Evolutionary conservation across 2,329 filamentous ascomycete genomes (phyloP).

Genomic region (Xylariomycetidae sp.): DNA sequence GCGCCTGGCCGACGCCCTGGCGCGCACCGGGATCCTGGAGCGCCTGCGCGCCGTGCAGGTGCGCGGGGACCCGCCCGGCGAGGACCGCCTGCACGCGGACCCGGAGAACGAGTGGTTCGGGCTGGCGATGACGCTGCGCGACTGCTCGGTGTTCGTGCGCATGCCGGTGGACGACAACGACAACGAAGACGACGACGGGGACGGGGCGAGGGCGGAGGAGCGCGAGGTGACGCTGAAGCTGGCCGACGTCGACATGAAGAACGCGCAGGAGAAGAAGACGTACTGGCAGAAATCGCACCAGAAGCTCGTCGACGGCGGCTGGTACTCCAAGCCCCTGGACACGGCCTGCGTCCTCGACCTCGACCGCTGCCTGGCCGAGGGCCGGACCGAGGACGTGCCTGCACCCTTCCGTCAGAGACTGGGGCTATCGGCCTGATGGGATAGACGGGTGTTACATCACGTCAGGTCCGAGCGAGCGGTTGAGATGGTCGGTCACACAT

Average conservation of each 20-base stretch:
- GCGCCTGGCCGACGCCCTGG: constrained; percentile 32
- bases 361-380: constrained; percentile 8
- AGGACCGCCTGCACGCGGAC: constrained; percentile 32
- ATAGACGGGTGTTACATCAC: background rate
- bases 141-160: constrained; percentile 70
- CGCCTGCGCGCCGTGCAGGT: constrained; percentile 29
- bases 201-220: background rate
- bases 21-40: constrained; percentile 31
- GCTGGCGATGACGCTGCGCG: constrained; percentile 73
- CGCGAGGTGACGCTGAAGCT: constrained; percentile 50
- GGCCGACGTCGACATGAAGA: constrained; percentile 75
- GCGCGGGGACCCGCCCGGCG: constrained; percentile 35
- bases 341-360: constrained; percentile 23
- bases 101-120: constrained; percentile 42
- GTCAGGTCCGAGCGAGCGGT: too few relatives aligned
- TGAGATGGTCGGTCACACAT: too few relatives aligned
- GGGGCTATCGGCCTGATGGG: background rate
- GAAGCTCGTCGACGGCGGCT: constrained; percentile 59
- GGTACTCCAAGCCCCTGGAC: constrained; percentile 44
- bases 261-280: constrained; percentile 55
- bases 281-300: constrained; percentile 64
- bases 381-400: constrained; percentile 10
- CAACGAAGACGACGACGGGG: constrained; percentile 2
- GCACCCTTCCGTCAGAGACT: constrained; percentile 13
- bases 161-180: constrained; percentile 33